Base-by-base conservation (phyloP, 352 stramenopile species). In the Globisporangium recalcitrans region DNA sequence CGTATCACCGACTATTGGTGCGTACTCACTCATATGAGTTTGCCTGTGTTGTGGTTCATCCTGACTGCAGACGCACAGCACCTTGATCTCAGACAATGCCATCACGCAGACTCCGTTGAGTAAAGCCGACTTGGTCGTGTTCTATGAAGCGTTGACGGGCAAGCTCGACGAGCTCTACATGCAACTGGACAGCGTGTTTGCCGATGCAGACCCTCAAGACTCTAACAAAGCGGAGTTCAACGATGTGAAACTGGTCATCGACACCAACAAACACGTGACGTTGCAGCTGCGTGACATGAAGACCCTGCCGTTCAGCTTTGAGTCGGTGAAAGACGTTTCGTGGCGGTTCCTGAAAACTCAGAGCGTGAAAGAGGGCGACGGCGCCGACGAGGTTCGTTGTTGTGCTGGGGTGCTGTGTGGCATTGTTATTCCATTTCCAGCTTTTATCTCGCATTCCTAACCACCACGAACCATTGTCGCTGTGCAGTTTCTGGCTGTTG, bases 161-260 rank as follows among this genome's bases (percentile, higher is more conserved):
- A 58, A 64, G 26, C 11, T 65, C n/a, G 40, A 60, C 46, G 36
- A 27, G 52, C 44, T 58, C 51, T 65, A 65, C 42, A 11, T 36
- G 13, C 49, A 60, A n/a, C 40, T 58, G 21, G 40, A 60, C 29
- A 10, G 53, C 6, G 51, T 65, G 21, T 54, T 58, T 31, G 60
- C 38, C 9, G 34, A 40, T 6, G 34, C 34, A 13, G 13, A 19
- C 3, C 13, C n/a, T n/a, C n/a, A n/a, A n/a, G n/a, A n/a, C n/a
- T n/a, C n/a, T n/a, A n/a, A n/a, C n/a, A n/a, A n/a, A n/a, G n/a
- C n/a, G n/a, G 34, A 40, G 4, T 40, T 40, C 34, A 40, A 13
- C 34, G 4, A 54, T 4, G 34, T 38, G 6, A 21, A 48, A n/a
- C 36, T 60, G 16, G 31, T 36, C 21, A 16, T 36, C 13, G 60